Base-by-base conservation (phyloP, 768 basidiomycete species). In the Clitopilus hobsonii region DNA sequence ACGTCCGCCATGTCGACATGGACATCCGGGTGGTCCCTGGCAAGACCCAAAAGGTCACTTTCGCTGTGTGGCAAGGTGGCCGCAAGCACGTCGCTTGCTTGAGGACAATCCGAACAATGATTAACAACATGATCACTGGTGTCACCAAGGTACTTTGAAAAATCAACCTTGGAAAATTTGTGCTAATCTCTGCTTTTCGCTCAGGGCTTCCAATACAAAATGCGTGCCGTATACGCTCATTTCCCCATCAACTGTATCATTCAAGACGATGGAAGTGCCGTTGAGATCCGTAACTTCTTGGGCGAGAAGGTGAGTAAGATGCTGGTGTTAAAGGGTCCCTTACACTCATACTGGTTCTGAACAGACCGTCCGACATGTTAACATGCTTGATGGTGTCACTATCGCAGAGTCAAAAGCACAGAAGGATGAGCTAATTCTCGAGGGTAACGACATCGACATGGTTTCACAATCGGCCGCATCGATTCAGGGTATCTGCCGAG, bases 191-290 rank as follows among this genome's bases (percentile, higher is more conserved):
- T 52, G 32, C 47, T 28, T 30, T 18, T 41, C 52, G 38, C n/a
- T n/a, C 62, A 95, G 95, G 97, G 97, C 59, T 99, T 98, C 86
- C 85, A 86, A 65, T 99, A 99, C 85, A 99, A 98, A 88, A 98
- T 99, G 96, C 92, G 95, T 64, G 83, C 94, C 24, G 97, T 99
- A 52, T 99, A 98, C 69, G 97, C 97, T 64, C 97, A 99, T 80
- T 99, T 99, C 81, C 97, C 97, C 58, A 97, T 99, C 82, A 99
- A 99, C 80, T 88, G 89, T 70, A 96, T 97, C 71, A 91, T 96
- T 65, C 86, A 90, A 70, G 84, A 90, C 6, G 71, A 71, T 56
- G 92, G 90, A 52, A 70, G 66, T 32, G 71, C 83, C 49, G 73
- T 95, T 48, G 94, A 96, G 71, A 96, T 97, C 71, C 89, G 94